Base-by-base conservation (phyloP, 73 alveolate species). In the Blepharisma stoltei region DNA sequence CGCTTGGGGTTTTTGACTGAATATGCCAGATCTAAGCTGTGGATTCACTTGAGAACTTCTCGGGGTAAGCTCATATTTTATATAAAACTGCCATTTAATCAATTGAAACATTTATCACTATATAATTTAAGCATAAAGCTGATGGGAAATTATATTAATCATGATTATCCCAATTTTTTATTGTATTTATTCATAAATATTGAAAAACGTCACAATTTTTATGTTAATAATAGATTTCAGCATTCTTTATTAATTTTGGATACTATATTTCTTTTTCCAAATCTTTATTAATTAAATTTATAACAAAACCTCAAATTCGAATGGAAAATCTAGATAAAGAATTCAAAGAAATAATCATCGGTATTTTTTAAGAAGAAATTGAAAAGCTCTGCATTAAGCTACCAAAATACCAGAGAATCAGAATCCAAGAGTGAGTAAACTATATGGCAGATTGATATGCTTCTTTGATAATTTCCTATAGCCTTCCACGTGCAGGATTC, bases 1-100 rank as follows among this genome's bases (percentile, higher is more conserved):
- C 93, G 83, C 81, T 89, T 89, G 48, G 88, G 90, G 83, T 94
- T 94, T 65, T 90, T 90, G 49, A 94, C 92, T 65, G 95, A 87
- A 78, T 80, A 94, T 73, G 97, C 90, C 49, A 94, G 86, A 70
- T 91, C 97, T 38, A 94, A 81, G 71, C 94, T 83, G 71, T 94
- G 92, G 6, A 94, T 78, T 97, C 98, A 94, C 81, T 94, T 94
- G 66, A 92, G 86, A 52, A 92, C 98, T 85, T 92, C 98, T 75
- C 98, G 46, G 1, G 97, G 96, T n/a, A 52, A 52, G 67, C 18
- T n/a, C 32, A 14, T n/a, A 52, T 14, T n/a, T n/a, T 14, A n/a
- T n/a, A 20, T 14, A 52, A 52, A 52, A 52, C 18, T n/a, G 18
- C 23, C 23, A 52, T 20, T n/a, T n/a, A n/a, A n/a, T 52, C 32